phyloP scores from a whole-genome alignment of 2,329 filamentous ascomycete genomes.

The Zopfia rhizophila region DNA sequence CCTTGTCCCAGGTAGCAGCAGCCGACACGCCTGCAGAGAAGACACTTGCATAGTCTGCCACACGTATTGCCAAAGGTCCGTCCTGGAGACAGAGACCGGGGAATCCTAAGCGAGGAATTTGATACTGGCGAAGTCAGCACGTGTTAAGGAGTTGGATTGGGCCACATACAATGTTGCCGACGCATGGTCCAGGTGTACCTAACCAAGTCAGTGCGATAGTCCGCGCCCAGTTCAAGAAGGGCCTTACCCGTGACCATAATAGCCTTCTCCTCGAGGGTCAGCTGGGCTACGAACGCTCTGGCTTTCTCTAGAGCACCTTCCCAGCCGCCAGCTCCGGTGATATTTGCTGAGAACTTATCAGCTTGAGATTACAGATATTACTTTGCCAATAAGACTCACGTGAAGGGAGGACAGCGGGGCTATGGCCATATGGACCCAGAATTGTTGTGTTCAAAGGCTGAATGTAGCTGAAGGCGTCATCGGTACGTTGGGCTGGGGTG shows the following conservation, averaged over 20 bases:
- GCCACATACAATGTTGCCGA: constrained; percentile 61
- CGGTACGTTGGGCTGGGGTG: constrained; percentile 6
- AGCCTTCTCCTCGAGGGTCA: constrained; percentile 52
- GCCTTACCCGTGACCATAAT: constrained; percentile 62
- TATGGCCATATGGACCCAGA: constrained; percentile 39
- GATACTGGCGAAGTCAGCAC: constrained; percentile 37
- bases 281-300: constrained; percentile 43
- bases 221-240: constrained; percentile 70
- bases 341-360: constrained; percentile 11
- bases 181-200: constrained; percentile 65
- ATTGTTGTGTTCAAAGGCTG: constrained; percentile 45
- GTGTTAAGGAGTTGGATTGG: constrained; percentile 7
- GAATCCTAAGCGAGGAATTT: constrained; percentile 51
- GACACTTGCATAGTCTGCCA: constrained; percentile 48
- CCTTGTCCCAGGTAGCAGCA: constrained; percentile 54
- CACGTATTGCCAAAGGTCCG: constrained; percentile 49
- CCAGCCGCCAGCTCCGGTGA: constrained; percentile 43
- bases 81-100: constrained; percentile 55
- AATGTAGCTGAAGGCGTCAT: constrained; percentile 38
- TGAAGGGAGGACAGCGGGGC: constrained; percentile 40
- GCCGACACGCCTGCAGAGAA: constrained; percentile 53
- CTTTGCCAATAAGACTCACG: constrained; percentile 29
- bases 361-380: not conserved
- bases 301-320: constrained; percentile 49
- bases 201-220: too few relatives aligned